Percentiles rank a stretch among this genome's conserved stretches.
These are phyloP conservation scores for Vachellia collinsii DNA, from an alignment of 306 rosid genomes.

Conservation along the genomic window DNA sequence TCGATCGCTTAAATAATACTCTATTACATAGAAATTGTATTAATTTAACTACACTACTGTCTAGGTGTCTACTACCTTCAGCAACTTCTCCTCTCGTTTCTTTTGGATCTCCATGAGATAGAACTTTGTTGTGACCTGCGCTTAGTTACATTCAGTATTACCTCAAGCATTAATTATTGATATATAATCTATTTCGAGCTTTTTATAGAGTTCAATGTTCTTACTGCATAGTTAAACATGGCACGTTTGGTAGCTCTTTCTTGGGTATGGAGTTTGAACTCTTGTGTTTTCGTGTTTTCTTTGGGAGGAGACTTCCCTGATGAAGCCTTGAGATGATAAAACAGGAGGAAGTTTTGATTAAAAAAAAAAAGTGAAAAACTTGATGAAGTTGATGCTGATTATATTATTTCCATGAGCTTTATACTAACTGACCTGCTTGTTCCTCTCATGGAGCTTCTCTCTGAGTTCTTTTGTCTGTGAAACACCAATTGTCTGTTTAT, in stretches of 20 bases:
- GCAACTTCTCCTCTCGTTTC: constrained; percentile 67
- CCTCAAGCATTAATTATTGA: constrained; percentile 24
- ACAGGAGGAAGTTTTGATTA: constrained; percentile 18
- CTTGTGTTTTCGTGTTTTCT: constrained; percentile 82
- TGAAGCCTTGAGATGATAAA: constrained; percentile 43
- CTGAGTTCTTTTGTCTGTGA: constrained; percentile 60
- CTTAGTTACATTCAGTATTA: constrained; percentile 3
- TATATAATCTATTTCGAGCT: constrained; percentile 6
- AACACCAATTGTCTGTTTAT: constrained; percentile 35
- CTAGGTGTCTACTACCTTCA: constrained; percentile 61
- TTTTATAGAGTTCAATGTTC: constrained; percentile 13
- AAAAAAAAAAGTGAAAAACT: background rate
- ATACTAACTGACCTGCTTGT: constrained; percentile 43
- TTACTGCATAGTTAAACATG: constrained; percentile 84
- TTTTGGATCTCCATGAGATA: constrained; percentile 66
- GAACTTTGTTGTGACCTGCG: constrained; percentile 77
- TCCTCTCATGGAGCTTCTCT: constrained; percentile 50
- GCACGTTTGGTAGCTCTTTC: constrained; percentile 90
- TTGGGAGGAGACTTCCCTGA: constrained; percentile 54
- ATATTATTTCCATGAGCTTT: background rate
- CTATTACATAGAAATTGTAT: background rate
- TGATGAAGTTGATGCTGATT: background rate
- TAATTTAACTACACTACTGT: too few species aligned
- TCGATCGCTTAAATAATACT: background rate
- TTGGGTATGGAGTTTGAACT: constrained; percentile 79